Conservation (phyloP, 495 filamentous ascomycete species). For the Entonaema liquescens region DNA sequence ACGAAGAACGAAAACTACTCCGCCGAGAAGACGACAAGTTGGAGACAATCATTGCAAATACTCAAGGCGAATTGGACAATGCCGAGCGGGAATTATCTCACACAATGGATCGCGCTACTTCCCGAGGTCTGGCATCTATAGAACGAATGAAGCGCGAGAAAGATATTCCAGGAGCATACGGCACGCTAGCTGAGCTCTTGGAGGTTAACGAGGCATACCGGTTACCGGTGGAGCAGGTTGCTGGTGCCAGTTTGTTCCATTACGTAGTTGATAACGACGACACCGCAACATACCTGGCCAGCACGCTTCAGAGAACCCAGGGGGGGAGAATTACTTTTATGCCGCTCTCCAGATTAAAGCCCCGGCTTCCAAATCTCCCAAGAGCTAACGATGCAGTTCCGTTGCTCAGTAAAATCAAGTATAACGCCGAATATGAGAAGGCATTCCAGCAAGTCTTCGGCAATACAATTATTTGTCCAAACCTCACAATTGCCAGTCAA, state of each 20-base stretch:
- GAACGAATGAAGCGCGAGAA: constrained; percentile 78
- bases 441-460: constrained; percentile 96
- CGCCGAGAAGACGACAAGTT: constrained; percentile 92
- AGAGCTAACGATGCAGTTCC: constrained; percentile 86
- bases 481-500: constrained; percentile 81
- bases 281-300: constrained; percentile 82
- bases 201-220: constrained; percentile 85
- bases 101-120: constrained; percentile 89
- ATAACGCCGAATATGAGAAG: constrained; percentile 76
- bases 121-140: constrained; percentile 82
- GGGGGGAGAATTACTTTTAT: constrained; percentile 95
- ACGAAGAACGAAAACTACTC: constrained; percentile 89
- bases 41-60: constrained; percentile 76
- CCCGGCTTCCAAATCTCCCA: constrained; percentile 75
- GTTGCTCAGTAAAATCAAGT: constrained; percentile 86
- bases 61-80: constrained; percentile 73
- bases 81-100: constrained; percentile 80
- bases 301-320: constrained; percentile 78
- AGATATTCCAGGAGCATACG: constrained; percentile 87
- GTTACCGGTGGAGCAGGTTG: constrained; percentile 90
- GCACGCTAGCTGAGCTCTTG: constrained; percentile 90
- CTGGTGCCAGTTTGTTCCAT: constrained; percentile 92
- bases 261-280: constrained; percentile 94
- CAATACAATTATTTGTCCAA: constrained; percentile 93
- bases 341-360: constrained; percentile 82